Conservation (phyloP, 208 protist species). For the Novymonas esmeraldas region DNA sequence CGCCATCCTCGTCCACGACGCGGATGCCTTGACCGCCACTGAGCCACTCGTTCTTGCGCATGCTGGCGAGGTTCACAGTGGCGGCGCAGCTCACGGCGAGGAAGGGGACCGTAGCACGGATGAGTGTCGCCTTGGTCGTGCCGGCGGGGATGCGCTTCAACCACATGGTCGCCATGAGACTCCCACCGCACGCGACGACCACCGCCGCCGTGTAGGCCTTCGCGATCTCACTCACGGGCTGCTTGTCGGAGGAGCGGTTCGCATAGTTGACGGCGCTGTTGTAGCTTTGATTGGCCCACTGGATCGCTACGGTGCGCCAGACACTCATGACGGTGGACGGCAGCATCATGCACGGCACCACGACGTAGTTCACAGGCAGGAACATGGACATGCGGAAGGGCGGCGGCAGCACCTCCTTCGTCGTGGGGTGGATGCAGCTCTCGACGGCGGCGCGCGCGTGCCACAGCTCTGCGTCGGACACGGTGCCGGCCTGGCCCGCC, state of each 20-base stretch:
- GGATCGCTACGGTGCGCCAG: conserved; percentile 80
- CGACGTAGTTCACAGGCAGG: conserved; percentile 91
- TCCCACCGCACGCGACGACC: conserved; percentile 62
- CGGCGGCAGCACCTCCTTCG: conserved; percentile 84
- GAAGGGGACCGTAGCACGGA: conserved; percentile 87
- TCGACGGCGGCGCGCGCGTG: conserved; percentile 83
- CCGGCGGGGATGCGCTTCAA: conserved; percentile 58
- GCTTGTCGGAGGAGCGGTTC: conserved; percentile 92
- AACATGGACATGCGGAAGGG: conserved; percentile 93
- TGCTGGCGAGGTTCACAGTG: conserved; percentile 88
- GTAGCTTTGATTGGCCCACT: conserved; percentile 95
- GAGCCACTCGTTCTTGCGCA: conserved; percentile 92
- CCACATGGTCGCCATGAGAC: conserved; percentile 64
- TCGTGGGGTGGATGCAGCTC: conserved; percentile 92
- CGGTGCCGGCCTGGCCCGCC: conserved; percentile 27
- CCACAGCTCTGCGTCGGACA: conserved; percentile 79
- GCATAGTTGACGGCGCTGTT: conserved; percentile 95
- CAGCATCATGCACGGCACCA: conserved; percentile 91
- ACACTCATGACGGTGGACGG: conserved; percentile 72
- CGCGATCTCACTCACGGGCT: conserved; percentile 70
- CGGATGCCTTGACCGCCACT: conserved; percentile 70
- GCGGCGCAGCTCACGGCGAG: conserved; percentile 77
- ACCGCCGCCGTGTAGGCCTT: conserved; percentile 87
- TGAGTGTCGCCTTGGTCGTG: conserved; percentile 56
- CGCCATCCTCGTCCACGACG: conserved; percentile 87